Evolutionary conservation across 2,329 filamentous ascomycete species (phyloP).

Genomic region (Knufia fluminis): DNA sequence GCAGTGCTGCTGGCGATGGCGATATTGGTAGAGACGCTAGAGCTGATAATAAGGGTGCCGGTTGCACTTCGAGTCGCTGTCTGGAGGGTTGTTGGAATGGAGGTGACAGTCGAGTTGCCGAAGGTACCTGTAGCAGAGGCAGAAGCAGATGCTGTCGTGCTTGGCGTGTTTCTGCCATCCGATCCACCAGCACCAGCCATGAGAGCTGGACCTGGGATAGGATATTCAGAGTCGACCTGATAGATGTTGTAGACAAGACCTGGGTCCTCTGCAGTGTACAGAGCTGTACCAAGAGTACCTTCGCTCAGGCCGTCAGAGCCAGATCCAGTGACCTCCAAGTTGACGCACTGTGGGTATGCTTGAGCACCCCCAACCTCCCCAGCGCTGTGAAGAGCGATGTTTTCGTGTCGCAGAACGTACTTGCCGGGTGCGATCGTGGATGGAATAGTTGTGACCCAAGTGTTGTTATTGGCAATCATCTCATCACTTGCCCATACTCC

Average conservation of each 20-base stretch:
- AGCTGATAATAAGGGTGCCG: too few relatives aligned
- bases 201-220: conserved; percentile 43
- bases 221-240: conserved; percentile 37
- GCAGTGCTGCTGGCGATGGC: not conserved
- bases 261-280: conserved; percentile 50
- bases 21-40: too few relatives aligned
- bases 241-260: conserved; percentile 55
- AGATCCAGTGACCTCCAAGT: conserved; percentile 49
- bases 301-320: conserved; percentile 39
- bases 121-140: not conserved
- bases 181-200: conserved; percentile 9
- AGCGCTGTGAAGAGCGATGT: conserved; percentile 45
- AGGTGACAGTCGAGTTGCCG: not conserved
- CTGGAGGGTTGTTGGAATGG: not conserved
- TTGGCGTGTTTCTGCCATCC: not conserved
- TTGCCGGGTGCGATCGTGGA: conserved; percentile 39
- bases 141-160: not conserved
- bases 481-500: conserved; percentile 49
- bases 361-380: conserved; percentile 38
- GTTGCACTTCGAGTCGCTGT: too few relatives aligned
- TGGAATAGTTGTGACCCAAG: conserved; percentile 41
- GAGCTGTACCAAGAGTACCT: conserved; percentile 43
- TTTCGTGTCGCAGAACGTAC: conserved; percentile 48
- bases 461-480: conserved; percentile 45
- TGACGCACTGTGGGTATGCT: conserved; percentile 51